phyloP scores from a whole-genome alignment of 345 rosid species.

The Salix viminalis region DNA sequence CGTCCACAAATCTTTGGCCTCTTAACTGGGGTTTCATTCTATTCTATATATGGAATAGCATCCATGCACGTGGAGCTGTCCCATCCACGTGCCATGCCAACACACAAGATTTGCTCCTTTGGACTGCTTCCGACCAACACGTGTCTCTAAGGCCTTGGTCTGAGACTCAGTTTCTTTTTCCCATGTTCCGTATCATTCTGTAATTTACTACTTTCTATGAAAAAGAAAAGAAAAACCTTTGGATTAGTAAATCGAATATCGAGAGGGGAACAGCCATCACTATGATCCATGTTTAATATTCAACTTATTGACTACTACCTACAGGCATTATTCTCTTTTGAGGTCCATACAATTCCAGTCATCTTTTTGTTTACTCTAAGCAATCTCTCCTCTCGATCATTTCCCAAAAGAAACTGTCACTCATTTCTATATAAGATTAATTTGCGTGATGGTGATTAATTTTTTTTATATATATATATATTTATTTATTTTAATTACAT shows the following conservation, averaged over 20 bases:
- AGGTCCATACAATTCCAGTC: background rate
- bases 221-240: too few species aligned
- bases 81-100: background rate
- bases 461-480: too few species aligned
- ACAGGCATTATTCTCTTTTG: background rate
- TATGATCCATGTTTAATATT: background rate
- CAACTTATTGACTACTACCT: background rate
- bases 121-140: slow-evolving; percentile 40
- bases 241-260: too few species aligned
- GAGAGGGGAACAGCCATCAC: background rate
- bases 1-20: too few species aligned
- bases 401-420: too few species aligned
- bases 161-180: too few species aligned
- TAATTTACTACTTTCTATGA: background rate
- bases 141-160: slow-evolving; percentile 45
- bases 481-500: too few species aligned
- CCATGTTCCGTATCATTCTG: slow-evolving; percentile 12
- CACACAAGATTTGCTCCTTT: background rate
- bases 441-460: too few species aligned
- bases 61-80: background rate
- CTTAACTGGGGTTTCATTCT: background rate
- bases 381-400: too few species aligned
- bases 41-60: background rate
- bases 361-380: too few species aligned
- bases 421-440: too few species aligned